Conservation (phyloP, 352 stramenopile species). For the Phytophthora citrophthora region DNA sequence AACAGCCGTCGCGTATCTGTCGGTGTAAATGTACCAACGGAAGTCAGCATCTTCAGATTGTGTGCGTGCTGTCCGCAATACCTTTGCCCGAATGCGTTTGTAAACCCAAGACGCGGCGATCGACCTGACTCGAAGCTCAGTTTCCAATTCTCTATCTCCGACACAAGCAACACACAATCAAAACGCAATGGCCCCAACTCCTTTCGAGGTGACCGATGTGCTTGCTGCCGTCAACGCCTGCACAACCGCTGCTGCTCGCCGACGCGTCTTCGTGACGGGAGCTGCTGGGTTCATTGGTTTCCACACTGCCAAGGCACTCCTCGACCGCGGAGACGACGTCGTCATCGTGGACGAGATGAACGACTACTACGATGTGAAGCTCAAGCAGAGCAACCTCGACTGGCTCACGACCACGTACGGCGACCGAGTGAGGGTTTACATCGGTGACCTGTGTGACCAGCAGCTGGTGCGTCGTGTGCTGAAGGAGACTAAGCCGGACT, state of each 20-base stretch:
- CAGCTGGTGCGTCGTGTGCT: constrained; percentile 91
- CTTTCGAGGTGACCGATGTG: constrained; percentile 26
- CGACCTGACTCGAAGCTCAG: background rate
- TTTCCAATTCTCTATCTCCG: constrained; percentile 4
- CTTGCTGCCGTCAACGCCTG: constrained; percentile 4
- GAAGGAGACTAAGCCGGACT: constrained; percentile 77
- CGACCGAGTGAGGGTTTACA: constrained; percentile 77
- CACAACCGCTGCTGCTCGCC: constrained; percentile 1
- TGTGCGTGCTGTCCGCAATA: background rate
- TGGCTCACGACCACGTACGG: constrained; percentile 68
- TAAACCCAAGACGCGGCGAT: background rate
- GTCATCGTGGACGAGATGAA: constrained; percentile 99
- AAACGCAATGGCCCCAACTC: constrained; percentile 11
- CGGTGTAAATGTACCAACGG: too few relatives aligned
- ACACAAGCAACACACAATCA: constrained; percentile 3
- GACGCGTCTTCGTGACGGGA: constrained; percentile 88
- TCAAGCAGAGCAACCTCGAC: constrained; percentile 96
- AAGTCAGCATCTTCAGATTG: too few relatives aligned
- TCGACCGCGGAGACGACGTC: constrained; percentile 91
- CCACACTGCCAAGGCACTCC: constrained; percentile 92
- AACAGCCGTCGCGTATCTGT: too few relatives aligned
- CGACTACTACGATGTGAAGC: constrained; percentile 98
- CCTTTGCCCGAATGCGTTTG: background rate
- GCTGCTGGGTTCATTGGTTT: constrained; percentile 97
- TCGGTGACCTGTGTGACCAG: constrained; percentile 95